These are phyloP conservation scores for Epichloe bromicola DNA, from an alignment of 2,329 filamentous ascomycete species.

Conservation along the genomic window DNA sequence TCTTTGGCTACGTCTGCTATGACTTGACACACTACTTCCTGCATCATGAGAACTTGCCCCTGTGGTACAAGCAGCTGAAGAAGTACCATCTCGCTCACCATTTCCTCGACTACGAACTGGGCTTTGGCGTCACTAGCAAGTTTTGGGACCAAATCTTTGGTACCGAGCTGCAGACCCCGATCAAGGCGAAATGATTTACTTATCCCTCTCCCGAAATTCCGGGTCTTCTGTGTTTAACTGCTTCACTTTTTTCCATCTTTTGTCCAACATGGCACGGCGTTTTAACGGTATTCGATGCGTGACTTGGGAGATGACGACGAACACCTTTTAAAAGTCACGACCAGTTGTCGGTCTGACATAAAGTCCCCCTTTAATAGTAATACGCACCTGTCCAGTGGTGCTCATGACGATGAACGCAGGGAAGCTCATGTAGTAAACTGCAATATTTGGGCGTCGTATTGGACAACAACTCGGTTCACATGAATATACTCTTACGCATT, in stretches of 20 bases:
- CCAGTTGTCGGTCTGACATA: not conserved
- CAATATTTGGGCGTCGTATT: not conserved
- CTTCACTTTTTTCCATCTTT: slow-evolving; percentile 7
- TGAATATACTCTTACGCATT: not conserved
- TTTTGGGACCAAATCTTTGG: slow-evolving; percentile 95
- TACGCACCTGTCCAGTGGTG: not conserved
- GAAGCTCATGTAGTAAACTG: not conserved
- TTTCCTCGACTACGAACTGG: slow-evolving; percentile 95
- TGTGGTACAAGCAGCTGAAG: slow-evolving; percentile 85
- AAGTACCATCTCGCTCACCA: slow-evolving; percentile 96
- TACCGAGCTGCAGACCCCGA: slow-evolving; percentile 53
- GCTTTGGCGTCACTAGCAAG: slow-evolving; percentile 88
- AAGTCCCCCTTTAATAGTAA: not conserved
- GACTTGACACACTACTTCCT: slow-evolving; percentile 98
- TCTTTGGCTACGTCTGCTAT: slow-evolving; percentile 94
- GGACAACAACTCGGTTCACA: not conserved
- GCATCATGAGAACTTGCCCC: slow-evolving; percentile 82
- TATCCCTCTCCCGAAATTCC: not conserved
- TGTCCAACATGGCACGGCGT: slow-evolving; percentile 6
- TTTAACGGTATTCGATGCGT: not conserved
- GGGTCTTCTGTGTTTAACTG: not conserved
- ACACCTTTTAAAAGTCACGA: not conserved
- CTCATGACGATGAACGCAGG: slow-evolving; percentile 1
- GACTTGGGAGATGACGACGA: slow-evolving; percentile 1
- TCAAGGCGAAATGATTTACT: slow-evolving; percentile 21